phyloP scores from a whole-genome alignment of 2,329 filamentous ascomycete genomes.

The Metarhizium guizhouense region DNA sequence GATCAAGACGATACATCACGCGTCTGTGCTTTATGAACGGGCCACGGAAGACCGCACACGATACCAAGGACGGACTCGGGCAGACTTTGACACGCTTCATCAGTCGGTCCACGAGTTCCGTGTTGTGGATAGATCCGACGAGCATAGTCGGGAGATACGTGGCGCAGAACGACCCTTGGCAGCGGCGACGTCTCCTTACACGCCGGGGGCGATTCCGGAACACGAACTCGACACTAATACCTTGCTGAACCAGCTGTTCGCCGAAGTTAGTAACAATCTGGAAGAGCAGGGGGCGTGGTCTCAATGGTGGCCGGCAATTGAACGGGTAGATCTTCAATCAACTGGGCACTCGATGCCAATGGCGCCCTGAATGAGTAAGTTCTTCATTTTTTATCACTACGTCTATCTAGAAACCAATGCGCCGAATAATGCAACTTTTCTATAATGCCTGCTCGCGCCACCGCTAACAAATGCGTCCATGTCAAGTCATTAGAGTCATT shows the following conservation, averaged over 20 bases:
- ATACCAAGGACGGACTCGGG: slow-evolving; percentile 17
- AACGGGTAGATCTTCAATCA: slow-evolving; percentile 11
- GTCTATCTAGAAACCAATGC: neutral
- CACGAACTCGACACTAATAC: slow-evolving; percentile 11
- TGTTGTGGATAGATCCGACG: slow-evolving; percentile 20
- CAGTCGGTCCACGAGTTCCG: slow-evolving; percentile 23
- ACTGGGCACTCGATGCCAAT: neutral
- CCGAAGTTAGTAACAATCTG: slow-evolving; percentile 16
- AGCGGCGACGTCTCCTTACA: neutral
- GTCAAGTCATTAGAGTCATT: neutral
- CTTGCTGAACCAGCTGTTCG: slow-evolving; percentile 15
- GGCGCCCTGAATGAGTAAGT: neutral
- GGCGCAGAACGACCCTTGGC: slow-evolving; percentile 12
- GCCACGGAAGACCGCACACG: slow-evolving; percentile 12
- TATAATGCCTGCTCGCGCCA: neutral
- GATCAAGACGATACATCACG: slow-evolving; percentile 18
- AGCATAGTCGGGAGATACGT: slow-evolving; percentile 20
- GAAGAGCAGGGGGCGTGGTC: slow-evolving; percentile 19
- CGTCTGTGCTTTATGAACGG: slow-evolving; percentile 16
- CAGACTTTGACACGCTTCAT: slow-evolving; percentile 20
- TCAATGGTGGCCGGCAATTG: slow-evolving; percentile 17
- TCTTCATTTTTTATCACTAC: neutral
- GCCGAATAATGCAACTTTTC: neutral
- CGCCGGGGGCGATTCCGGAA: neutral
- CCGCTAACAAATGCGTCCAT: neutral